Evolutionary conservation across 805 yeast species (phyloP), one percentile per base, ranked within the genome.

Genomic region (Kodamaea jinghongensis): DNA sequence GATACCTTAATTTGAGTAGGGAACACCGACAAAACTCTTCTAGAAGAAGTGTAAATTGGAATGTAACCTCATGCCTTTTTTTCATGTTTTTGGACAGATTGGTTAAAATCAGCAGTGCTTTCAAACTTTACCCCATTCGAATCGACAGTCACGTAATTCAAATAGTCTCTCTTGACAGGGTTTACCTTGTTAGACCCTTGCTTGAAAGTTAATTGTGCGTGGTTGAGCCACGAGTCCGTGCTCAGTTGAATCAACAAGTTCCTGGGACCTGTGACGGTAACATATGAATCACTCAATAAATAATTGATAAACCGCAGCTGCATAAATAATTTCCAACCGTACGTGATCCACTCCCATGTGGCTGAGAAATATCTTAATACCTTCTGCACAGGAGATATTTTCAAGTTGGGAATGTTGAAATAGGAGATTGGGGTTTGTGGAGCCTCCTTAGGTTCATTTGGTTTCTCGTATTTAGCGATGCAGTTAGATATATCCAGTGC

Each of bases 261-360:
- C 32, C 82, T 64, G 8, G 85, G 85, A 0, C 86, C 86, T 9
- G 65, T 54, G 3, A 80, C 61, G 27, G 65, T 70, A 26, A 79
- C 68, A 44, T 71, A 79, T 12, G 64, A 63, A 14, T 23, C 30
- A 14, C 37, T 23, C 26, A 22, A 28, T 12, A 33, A 23, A 6
- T 12, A 17, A 11, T 37, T 34, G 12, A 16, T 12, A 9, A 31
- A 31, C 6, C 26, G n/a, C 23, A 20, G 23, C 23, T 20, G 23
- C 23, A 20, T 20, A 14, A 32, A 32, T 17, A 31, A 12, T 17
- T 27, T 34, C 35, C 25, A 15, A 15, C 31, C 29, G 16, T 30
- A 16, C 35, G 31, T 35, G 6, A 37, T 25, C 40, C 40, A 37
- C 17, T 37, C 40, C 23, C 27, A 14, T 3, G 36, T 33, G n/a